phyloP scores from a whole-genome alignment of 768 basidiomycete genomes.

The Rhizopogon vesiculosus region DNA sequence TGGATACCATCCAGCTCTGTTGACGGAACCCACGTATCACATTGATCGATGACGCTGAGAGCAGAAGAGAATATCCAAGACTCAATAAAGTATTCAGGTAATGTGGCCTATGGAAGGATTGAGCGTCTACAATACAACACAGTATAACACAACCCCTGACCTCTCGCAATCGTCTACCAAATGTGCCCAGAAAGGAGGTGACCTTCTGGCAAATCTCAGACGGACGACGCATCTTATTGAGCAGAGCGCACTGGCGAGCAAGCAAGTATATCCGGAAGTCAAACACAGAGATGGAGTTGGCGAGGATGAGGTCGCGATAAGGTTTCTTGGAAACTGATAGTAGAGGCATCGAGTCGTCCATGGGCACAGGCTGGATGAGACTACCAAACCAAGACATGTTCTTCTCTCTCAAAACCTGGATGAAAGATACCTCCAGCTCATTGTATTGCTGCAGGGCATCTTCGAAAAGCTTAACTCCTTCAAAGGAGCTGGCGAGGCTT shows the following conservation, averaged over 20 bases:
- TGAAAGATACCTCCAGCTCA: conserved; percentile 85
- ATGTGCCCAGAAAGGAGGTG: conserved; percentile 67
- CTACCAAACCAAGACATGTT: conserved; percentile 92
- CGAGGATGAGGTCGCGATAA: conserved; percentile 84
- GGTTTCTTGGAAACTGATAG: conserved; percentile 78
- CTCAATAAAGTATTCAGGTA: conserved; percentile 76
- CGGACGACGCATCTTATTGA: conserved; percentile 64
- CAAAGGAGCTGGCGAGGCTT: conserved; percentile 88
- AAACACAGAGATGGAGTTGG: conserved; percentile 88
- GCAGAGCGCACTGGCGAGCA: conserved; percentile 74
- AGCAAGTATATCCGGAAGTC: conserved; percentile 92
- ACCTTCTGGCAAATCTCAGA: conserved; percentile 71
- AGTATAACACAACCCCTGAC: conserved; percentile 34
- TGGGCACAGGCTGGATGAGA: conserved; percentile 61
- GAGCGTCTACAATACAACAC: conserved; percentile 10
- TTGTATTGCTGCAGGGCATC: conserved; percentile 88
- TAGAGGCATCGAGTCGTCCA: conserved; percentile 79
- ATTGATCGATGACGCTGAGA: conserved; percentile 76
- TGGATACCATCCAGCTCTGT: conserved; percentile 40
- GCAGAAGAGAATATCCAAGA: conserved; percentile 93
- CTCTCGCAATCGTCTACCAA: conserved; percentile 73
- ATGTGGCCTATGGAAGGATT: conserved; percentile 33
- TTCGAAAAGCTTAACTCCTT: conserved; percentile 84
- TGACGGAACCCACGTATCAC: conserved; percentile 62
- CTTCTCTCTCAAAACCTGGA: conserved; percentile 67